Conservation (phyloP, 345 rosid species). For the Diplotaxis tenuifolia region DNA sequence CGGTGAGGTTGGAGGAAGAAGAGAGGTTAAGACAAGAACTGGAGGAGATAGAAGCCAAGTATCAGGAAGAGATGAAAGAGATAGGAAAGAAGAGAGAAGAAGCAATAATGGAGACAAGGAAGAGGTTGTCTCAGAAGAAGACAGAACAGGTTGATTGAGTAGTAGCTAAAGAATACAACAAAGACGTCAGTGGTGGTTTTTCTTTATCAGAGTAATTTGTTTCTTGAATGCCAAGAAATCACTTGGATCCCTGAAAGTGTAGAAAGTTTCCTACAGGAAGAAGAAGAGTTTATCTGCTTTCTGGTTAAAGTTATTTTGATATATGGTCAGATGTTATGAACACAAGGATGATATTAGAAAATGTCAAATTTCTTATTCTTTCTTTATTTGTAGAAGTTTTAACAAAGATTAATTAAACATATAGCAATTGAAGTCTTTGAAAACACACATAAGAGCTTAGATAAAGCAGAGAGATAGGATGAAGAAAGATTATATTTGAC, state of each 20-base stretch:
- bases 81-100: conserved; percentile 59
- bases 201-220: background rate
- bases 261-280: conserved; percentile 36
- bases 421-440: too few relatives aligned
- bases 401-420: too few relatives aligned
- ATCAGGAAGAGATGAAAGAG: conserved; percentile 54
- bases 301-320: background rate
- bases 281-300: background rate
- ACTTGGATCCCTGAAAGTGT: conserved; percentile 40
- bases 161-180: conserved; percentile 12
- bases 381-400: too few relatives aligned
- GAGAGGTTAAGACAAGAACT: conserved; percentile 52
- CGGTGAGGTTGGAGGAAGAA: conserved; percentile 39
- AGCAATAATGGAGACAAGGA: conserved; percentile 57
- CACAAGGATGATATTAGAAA: background rate
- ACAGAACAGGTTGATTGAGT: conserved; percentile 24
- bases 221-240: background rate
- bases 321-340: background rate
- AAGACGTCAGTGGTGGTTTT: background rate
- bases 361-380: too few relatives aligned
- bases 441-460: too few relatives aligned
- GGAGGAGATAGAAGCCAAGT: conserved; percentile 58
- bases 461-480: too few relatives aligned
- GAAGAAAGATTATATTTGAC: too few relatives aligned
- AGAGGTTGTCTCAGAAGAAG: conserved; percentile 41